Percentiles rank a stretch among this genome's conserved stretches.
Conservation (phyloP, 1,139 yeast genomes). For the Blastobotrys serpentis region DNA sequence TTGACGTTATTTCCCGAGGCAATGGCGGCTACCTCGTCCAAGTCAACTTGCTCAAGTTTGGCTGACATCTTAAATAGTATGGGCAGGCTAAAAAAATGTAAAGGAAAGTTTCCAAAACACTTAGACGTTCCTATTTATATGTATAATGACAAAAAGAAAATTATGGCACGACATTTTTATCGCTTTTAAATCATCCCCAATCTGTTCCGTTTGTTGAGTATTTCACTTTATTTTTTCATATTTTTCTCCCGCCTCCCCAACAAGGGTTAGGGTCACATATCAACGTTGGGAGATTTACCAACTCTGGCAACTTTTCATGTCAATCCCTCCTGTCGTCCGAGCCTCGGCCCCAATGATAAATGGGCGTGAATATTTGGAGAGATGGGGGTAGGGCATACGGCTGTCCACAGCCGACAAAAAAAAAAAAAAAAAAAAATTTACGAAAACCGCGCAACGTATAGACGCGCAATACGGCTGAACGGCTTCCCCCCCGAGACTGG, state of each 20-base stretch:
- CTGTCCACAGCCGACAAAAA: too few relatives aligned
- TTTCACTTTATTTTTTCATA: neutral
- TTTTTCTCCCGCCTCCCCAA: constrained; percentile 7
- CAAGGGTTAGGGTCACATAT: constrained; percentile 13
- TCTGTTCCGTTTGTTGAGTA: neutral
- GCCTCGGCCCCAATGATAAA: neutral
- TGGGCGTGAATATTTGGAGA: too few relatives aligned
- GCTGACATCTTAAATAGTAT: neutral
- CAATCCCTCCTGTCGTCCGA: neutral
- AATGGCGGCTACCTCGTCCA: constrained; percentile 74
- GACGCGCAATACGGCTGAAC: too few relatives aligned
- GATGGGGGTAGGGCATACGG: too few relatives aligned
- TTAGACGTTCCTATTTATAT: neutral
- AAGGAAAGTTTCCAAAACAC: too few relatives aligned
- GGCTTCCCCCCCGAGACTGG: too few relatives aligned
- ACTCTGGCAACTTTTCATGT: neutral
- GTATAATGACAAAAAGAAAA: neutral
- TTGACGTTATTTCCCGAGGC: constrained; percentile 90
- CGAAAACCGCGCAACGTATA: constrained; percentile 5
- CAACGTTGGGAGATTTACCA: neutral
- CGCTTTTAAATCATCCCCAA: neutral
- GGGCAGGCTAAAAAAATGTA: neutral
- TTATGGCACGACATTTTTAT: constrained; percentile 6
- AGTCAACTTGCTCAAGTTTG: constrained; percentile 47
- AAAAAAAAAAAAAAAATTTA: neutral